Evolutionary conservation across 352 stramenopile species (phyloP).

Genomic region (Globisporangium solare): DNA sequence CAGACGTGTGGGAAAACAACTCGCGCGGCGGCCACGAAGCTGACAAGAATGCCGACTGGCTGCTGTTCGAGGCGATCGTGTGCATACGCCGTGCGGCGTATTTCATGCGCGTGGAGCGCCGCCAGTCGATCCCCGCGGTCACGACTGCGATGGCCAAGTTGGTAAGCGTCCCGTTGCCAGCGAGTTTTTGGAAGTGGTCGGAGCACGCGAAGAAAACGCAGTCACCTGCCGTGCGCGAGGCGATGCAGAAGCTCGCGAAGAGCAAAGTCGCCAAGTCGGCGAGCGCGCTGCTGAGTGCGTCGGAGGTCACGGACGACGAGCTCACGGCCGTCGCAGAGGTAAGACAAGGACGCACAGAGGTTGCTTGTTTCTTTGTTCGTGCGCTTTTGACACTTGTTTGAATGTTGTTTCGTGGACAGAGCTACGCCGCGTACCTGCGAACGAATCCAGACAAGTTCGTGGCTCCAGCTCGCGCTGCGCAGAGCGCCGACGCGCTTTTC

Average conservation of each 20-base stretch:
- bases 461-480: not conserved
- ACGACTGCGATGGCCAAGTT: conserved; percentile 42
- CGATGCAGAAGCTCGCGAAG: conserved; percentile 29
- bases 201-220: conserved; percentile 33
- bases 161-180: conserved; percentile 34
- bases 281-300: conserved; percentile 44
- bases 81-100: conserved; percentile 50
- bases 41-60: conserved; percentile 13
- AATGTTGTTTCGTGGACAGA: conserved; percentile 19
- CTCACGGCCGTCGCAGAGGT: conserved; percentile 44
- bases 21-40: conserved; percentile 10
- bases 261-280: conserved; percentile 30
- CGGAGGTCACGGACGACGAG: conserved; percentile 33
- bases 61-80: conserved; percentile 24
- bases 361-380: not conserved
- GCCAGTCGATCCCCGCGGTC: conserved; percentile 32
- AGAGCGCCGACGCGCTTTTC: conserved; percentile 26
- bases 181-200: conserved; percentile 44
- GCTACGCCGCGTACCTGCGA: conserved; percentile 37
- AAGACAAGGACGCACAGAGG: conserved; percentile 1
- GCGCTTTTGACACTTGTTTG: no score
- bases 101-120: conserved; percentile 52
- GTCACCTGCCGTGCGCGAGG: conserved; percentile 16
- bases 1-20: conserved; percentile 4
- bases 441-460: conserved; percentile 15